These are phyloP conservation scores for Helianthus tuberosus DNA, from an alignment of 129 eudicot species.

Conservation along the genomic window DNA sequence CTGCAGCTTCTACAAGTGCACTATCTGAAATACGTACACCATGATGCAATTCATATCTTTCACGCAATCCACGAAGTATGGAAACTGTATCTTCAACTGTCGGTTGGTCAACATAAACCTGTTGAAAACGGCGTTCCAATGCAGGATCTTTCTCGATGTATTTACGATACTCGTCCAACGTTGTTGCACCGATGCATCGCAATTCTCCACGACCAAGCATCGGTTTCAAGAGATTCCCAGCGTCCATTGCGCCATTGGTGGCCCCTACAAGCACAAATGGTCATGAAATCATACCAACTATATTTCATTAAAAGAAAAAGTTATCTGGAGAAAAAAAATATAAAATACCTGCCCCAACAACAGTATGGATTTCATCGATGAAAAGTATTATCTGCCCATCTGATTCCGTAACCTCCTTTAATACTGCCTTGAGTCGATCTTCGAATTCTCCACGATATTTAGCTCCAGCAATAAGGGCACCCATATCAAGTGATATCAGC, in stretches of 20 bases:
- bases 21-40: constrained; percentile 95
- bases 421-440: constrained; percentile 96
- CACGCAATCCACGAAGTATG: constrained; percentile 92
- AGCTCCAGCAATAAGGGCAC: constrained; percentile 98
- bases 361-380: constrained; percentile 98
- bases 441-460: constrained; percentile 98
- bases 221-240: constrained; percentile 96
- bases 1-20: constrained; percentile 97
- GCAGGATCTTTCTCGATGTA: constrained; percentile 98
- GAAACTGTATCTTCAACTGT: constrained; percentile 91
- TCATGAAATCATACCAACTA: not conserved
- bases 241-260: constrained; percentile 99
- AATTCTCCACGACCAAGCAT: constrained; percentile 99
- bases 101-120: constrained; percentile 98
- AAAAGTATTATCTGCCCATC: constrained; percentile 93
- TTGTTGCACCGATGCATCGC: constrained; percentile 97
- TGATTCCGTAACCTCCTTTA: constrained; percentile 93
- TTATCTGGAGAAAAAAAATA: not conserved
- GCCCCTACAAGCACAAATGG: constrained; percentile 62
- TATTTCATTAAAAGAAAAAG: not conserved
- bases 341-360: constrained; percentile 91
- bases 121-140: constrained; percentile 96
- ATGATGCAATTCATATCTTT: constrained; percentile 93
- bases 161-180: constrained; percentile 95
- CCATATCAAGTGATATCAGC: constrained; percentile 99